Evolutionary conservation across 306 rosid species (phyloP), one percentile per base, ranked within the genome.

Genomic region (Acmispon strigosus): DNA sequence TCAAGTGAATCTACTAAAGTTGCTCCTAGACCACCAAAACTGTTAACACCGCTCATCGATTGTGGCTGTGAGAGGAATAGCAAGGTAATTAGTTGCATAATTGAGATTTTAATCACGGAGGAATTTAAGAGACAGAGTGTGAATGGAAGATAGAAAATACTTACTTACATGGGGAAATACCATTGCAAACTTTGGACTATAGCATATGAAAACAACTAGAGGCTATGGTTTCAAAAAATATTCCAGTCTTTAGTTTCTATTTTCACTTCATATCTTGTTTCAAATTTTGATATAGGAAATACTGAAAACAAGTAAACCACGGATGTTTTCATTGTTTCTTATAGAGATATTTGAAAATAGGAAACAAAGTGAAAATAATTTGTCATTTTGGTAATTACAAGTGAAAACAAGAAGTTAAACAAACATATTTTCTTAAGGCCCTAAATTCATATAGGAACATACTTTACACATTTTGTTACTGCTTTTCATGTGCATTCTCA

Each of bases 1-100:
- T 84, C 92, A 45, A 84, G 92, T 27, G 92, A 87, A 69, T 87
- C 92, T 49, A 87, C 82, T 43, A 87, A 52, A 54, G 92, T 87
- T 64, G 87, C 92, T n/a, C 92, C 92, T 7, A 87, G 77, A 49
- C 87, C 87, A 3, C 89, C 92, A 36, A 87, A 87, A 80, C 39
- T 84, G 62, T 87, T 77, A 69, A 76, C 72, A 19, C 87, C 85
- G 14, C 7, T 41, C 72, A 54, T 84, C 47, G 87, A 56, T 66
- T 58, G 79, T n/a, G 92, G 92, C 92, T 87, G 88, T 52, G 45
- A 72, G 29, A 81, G 64, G 70, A 70, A 81, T 72, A 70, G 3
- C 9, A 67, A 76, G 74, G 55, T 43, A 62, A 65, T 72, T 44
- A 84, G 85, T 47, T 47, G 37, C 51, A 19, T 19, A 16, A 34